Percentiles rank a stretch among this genome's conserved stretches.
Evolutionary conservation across 371 early-diverging fungal genomes (phyloP).

Genomic region (Smittium culicis): DNA sequence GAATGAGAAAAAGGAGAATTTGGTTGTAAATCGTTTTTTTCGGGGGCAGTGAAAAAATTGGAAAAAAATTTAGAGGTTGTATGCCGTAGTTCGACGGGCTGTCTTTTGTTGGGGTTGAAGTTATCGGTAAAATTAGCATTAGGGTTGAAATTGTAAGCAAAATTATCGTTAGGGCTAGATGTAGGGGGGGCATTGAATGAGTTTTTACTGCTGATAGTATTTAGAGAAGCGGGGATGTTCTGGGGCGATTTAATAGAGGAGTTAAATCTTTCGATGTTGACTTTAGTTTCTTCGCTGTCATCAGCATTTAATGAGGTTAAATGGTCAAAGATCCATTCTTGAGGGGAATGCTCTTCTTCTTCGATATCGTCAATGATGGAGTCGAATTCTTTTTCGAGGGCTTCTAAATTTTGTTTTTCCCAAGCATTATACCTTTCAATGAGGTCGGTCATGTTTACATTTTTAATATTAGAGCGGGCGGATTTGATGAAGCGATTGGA

Average conservation of each 20-base stretch:
- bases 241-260: neutral
- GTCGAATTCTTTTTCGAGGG: conserved; percentile 17
- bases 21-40: neutral
- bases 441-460: conserved; percentile 26
- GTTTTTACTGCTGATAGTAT: neutral
- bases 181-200: neutral
- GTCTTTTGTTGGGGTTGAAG: too few relatives aligned
- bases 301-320: conserved; percentile 27
- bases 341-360: conserved; percentile 25
- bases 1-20: neutral
- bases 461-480: conserved; percentile 32
- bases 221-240: neutral
- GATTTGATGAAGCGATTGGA: conserved; percentile 53
- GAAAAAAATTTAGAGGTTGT: neutral
- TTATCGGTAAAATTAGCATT: neutral
- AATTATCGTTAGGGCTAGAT: neutral
- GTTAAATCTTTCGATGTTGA: conserved; percentile 13
- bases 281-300: conserved; percentile 18
- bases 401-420: conserved; percentile 17
- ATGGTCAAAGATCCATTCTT: conserved; percentile 33
- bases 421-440: conserved; percentile 27
- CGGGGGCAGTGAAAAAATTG: neutral
- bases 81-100: too few relatives aligned
- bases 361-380: conserved; percentile 25
- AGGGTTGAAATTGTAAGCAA: neutral